Percentiles rank a stretch among this genome's conserved stretches.
Evolutionary conservation across 2,329 filamentous ascomycete genomes (phyloP).

Genomic region (Ascochyta lentis): DNA sequence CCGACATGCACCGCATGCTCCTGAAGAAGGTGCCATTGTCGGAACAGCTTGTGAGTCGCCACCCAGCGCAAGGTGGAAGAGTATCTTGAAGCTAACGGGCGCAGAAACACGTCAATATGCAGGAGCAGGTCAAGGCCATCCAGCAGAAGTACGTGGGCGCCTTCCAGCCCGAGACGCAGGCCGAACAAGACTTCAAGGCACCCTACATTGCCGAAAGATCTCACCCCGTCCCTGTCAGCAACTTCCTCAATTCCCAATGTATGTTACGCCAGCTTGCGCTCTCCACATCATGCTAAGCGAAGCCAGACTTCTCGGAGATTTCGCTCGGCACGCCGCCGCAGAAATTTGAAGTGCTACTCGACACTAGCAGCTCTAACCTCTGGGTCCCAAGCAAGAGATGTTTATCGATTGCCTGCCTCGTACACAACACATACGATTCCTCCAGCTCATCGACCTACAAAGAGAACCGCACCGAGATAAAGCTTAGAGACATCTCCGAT

Average conservation of each 20-base stretch:
- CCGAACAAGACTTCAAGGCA: constrained; percentile 81
- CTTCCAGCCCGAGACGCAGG: constrained; percentile 71
- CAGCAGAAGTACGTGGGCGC: constrained; percentile 98
- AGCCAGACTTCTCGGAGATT: constrained; percentile 92
- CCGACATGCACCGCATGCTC: too few species aligned
- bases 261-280: constrained; percentile 53
- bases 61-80: too few species aligned
- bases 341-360: constrained; percentile 96
- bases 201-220: constrained; percentile 68
- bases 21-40: too few species aligned
- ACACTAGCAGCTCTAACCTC: constrained; percentile 98
- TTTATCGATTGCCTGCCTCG: constrained; percentile 97
- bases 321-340: constrained; percentile 90
- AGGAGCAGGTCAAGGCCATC: constrained; percentile 80
- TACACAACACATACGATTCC: constrained; percentile 96
- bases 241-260: constrained; percentile 99
- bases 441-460: constrained; percentile 87
- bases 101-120: constrained; percentile 78
- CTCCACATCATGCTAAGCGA: constrained; percentile 23
- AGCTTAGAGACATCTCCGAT: too few species aligned
- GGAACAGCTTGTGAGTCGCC: too few species aligned
- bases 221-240: constrained; percentile 88
- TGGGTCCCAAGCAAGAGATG: constrained; percentile 99
- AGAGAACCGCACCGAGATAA: constrained; percentile 93
- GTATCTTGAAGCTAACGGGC: too few species aligned